Conservation (phyloP, 2,329 filamentous ascomycete genomes). For the Phialocephala subalpina region DNA sequence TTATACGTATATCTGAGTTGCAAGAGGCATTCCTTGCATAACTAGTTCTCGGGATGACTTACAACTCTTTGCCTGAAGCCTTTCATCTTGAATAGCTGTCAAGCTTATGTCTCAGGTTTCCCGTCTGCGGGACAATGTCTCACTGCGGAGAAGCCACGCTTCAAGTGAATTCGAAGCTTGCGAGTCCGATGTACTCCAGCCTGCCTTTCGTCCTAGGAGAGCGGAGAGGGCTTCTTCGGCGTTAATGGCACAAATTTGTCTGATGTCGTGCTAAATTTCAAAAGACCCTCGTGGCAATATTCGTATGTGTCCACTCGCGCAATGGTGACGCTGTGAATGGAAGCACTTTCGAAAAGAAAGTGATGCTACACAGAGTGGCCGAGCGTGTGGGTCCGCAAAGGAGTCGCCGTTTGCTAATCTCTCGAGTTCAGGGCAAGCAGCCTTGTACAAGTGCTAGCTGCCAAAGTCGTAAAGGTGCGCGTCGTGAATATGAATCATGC, state of each 20-base stretch:
- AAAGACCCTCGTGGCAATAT: neutral
- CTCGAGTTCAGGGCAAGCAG: conserved; percentile 17
- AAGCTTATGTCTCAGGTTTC: conserved; percentile 21
- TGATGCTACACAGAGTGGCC: conserved; percentile 10
- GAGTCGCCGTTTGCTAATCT: conserved; percentile 9
- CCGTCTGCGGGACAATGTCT: conserved; percentile 5
- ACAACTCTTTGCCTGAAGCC: conserved; percentile 97
- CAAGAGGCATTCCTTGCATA: conserved; percentile 7
- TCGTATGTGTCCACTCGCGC: neutral
- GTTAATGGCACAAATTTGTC: neutral
- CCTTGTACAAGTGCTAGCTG: conserved; percentile 5
- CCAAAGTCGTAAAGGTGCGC: conserved; percentile 1
- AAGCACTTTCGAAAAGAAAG: neutral
- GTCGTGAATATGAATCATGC: conserved; percentile 7
- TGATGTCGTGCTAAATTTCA: neutral
- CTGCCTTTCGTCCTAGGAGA: neutral
- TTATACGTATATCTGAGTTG: conserved; percentile 26
- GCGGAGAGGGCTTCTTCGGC: neutral
- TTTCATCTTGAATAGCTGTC: conserved; percentile 76
- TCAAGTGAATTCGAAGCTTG: neutral
- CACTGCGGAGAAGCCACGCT: neutral
- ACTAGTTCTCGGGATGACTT: conserved; percentile 52
- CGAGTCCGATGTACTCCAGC: neutral
- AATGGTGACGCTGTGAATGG: neutral
- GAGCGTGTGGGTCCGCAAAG: conserved; percentile 18